Percentiles rank a stretch among this genome's conserved stretches.
Evolutionary conservation across 192 early-diverging fungal species (phyloP).

Genomic region (Funneliformis geosporum): DNA sequence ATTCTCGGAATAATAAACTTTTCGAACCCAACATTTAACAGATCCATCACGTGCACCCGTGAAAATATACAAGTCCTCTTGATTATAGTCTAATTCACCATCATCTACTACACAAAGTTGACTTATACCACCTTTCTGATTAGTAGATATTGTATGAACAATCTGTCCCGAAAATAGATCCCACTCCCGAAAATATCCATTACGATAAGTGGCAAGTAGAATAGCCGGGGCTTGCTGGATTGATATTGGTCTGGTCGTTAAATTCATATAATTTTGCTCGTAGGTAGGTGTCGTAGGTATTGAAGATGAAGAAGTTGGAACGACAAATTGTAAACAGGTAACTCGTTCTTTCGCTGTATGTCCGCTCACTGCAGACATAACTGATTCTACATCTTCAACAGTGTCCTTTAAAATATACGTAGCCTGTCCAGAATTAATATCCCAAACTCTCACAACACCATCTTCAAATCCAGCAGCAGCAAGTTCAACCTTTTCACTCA

Average conservation of each 20-base stretch:
- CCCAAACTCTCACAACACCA: slow-evolving; percentile 33
- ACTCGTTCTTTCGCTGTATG: slow-evolving; percentile 16
- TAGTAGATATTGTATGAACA: slow-evolving; percentile 20
- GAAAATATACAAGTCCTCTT: background rate
- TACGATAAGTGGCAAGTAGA: slow-evolving; percentile 13
- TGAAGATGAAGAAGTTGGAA: background rate
- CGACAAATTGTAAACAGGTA: slow-evolving; percentile 28
- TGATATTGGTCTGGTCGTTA: background rate
- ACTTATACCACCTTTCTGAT: slow-evolving; percentile 32
- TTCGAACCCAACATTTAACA: slow-evolving; percentile 25
- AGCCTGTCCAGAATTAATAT: slow-evolving; percentile 24
- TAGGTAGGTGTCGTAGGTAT: background rate
- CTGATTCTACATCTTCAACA: slow-evolving; percentile 28
- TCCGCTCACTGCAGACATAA: background rate
- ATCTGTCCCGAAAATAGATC: slow-evolving; percentile 20
- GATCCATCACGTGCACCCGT: slow-evolving; percentile 32
- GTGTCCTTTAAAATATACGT: slow-evolving; percentile 30
- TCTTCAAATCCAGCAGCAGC: slow-evolving; percentile 33
- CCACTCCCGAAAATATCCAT: slow-evolving; percentile 34
- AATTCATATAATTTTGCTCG: background rate
- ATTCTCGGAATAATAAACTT: background rate
- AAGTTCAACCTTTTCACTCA: slow-evolving; percentile 20
- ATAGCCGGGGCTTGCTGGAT: background rate
- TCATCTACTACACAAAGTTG: slow-evolving; percentile 10
- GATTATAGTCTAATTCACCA: background rate